phyloP scores from a whole-genome alignment of 2,329 filamentous ascomycete species.

The Fusarium sulawesiense region DNA sequence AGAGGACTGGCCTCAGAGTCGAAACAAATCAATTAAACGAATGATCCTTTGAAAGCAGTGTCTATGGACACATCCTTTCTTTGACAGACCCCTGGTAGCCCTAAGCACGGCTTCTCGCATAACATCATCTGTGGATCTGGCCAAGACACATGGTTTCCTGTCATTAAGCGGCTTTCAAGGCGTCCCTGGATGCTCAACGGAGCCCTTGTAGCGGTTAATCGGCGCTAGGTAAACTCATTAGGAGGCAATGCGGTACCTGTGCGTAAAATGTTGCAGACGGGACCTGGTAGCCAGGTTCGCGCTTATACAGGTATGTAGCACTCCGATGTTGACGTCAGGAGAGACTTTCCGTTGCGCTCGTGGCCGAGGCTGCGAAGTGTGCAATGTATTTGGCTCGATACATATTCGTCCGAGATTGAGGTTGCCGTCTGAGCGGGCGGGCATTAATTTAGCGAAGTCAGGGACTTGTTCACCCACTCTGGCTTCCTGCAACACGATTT shows the following conservation, averaged over 20 bases:
- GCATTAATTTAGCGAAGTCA: constrained; percentile 18
- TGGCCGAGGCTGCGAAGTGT: constrained; percentile 2
- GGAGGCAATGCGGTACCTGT: constrained; percentile 4
- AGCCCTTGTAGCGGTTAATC: constrained; percentile 10
- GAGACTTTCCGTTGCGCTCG: constrained; percentile 2
- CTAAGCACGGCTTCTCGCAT: constrained; percentile 26
- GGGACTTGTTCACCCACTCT: constrained; percentile 12
- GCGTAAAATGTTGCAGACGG: constrained; percentile 2
- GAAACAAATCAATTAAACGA: constrained; percentile 37
- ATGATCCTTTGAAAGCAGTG: background rate
- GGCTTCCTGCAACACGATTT: constrained; percentile 31
- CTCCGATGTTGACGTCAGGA: constrained; percentile 19
- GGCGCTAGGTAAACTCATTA: constrained; percentile 5
- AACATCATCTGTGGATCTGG: constrained; percentile 37
- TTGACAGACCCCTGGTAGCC: constrained; percentile 7
- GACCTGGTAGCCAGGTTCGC: constrained; percentile 2
- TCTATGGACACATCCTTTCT: constrained; percentile 1
- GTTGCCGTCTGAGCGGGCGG: constrained; percentile 4
- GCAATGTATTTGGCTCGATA: background rate
- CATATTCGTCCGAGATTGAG: background rate
- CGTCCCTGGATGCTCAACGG: constrained; percentile 2
- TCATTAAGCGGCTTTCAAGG: constrained; percentile 20
- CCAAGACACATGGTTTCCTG: constrained; percentile 20
- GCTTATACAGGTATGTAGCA: background rate
- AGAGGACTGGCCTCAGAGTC: constrained; percentile 22